Evolutionary conservation across 2,329 filamentous ascomycete species (phyloP), one percentile per base, ranked within the genome.

Genomic region (Sporothrix sp.): DNA sequence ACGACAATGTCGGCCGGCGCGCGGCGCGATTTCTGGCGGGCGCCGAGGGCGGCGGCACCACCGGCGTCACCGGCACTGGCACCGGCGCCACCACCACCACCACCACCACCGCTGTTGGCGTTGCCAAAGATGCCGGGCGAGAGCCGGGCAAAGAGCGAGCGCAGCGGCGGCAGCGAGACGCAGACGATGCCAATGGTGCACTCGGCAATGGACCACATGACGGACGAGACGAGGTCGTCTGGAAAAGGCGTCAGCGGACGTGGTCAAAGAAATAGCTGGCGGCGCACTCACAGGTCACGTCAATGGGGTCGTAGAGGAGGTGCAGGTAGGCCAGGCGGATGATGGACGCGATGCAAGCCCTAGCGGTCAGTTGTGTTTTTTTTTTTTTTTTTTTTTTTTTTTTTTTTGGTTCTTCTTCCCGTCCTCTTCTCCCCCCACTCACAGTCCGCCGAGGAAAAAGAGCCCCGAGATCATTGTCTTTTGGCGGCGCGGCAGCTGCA

Each of bases 171-270:
- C n/a, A 65, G 53, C 7, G 63, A 66, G 9, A 63, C 63, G 53
- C 62, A 65, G 28, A 64, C 57, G 52, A 66, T 66, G 42, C 60
- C 62, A 11, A 65, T 55, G 25, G 59, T 61, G 44, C 60, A 60
- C 52, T 66, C 64, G 27, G 63, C 58, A 27, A 64, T 56, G 7
- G 62, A 61, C 61, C 62, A 65, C 51, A 63, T 57, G 39, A 64
- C 55, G 40, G 60, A 60, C 0, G 55, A 54, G 16, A 60, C 59
- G 27, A 65, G 57, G 49, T 59, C 58, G 50, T 61, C 63, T 65
- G 27, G 14, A 25, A 2, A 30, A n/a, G n/a, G 2, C 20, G 28
- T 40, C 23, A 30, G 27, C 18, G n/a, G 16, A 10, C 4, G n/a
- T 30, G 3, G 21, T 30, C 38, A 7, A n/a, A 30, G n/a, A 18